Conservation (phyloP, 768 basidiomycete species). For the Pulveroboletus ravenelii region DNA sequence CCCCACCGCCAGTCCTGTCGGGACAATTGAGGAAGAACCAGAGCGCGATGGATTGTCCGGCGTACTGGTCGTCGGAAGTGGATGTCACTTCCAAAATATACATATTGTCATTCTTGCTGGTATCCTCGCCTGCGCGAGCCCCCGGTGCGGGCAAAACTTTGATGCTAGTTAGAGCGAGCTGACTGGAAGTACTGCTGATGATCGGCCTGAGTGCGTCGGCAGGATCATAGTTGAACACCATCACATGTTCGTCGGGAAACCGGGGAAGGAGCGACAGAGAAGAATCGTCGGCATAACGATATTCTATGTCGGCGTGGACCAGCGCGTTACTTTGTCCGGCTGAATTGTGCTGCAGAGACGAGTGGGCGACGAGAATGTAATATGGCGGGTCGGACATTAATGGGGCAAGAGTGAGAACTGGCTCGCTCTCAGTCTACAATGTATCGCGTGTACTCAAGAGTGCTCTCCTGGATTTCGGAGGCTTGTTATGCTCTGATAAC, state of each 20-base stretch:
- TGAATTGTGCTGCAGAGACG: conserved; percentile 36
- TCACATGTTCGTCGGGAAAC: conserved; percentile 60
- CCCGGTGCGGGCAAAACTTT: conserved; percentile 73
- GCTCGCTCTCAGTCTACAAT: conserved; percentile 3
- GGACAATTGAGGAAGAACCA: not conserved
- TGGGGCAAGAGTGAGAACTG: not conserved
- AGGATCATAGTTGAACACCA: conserved; percentile 70
- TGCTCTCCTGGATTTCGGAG: conserved; percentile 49
- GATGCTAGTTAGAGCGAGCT: conserved; percentile 51
- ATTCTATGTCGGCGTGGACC: conserved; percentile 70
- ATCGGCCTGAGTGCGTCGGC: conserved; percentile 35
- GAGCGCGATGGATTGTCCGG: not conserved
- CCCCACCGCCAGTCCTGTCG: conserved; percentile 4
- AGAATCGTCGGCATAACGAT: conserved; percentile 78
- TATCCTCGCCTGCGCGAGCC: conserved; percentile 50
- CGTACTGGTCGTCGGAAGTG: conserved; percentile 43
- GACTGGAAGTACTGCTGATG: conserved; percentile 47
- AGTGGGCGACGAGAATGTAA: conserved; percentile 66
- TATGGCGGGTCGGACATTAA: conserved; percentile 43
- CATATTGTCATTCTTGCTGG: conserved; percentile 58
- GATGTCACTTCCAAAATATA: conserved; percentile 67
- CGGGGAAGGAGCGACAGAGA: conserved; percentile 61
- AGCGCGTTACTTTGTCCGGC: conserved; percentile 35
- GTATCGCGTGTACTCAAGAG: conserved; percentile 32
- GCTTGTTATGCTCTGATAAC: conserved; percentile 50